These are phyloP conservation scores for Sistotremastrum niveocremeum DNA, from an alignment of 768 basidiomycete species.

Conservation along the genomic window DNA sequence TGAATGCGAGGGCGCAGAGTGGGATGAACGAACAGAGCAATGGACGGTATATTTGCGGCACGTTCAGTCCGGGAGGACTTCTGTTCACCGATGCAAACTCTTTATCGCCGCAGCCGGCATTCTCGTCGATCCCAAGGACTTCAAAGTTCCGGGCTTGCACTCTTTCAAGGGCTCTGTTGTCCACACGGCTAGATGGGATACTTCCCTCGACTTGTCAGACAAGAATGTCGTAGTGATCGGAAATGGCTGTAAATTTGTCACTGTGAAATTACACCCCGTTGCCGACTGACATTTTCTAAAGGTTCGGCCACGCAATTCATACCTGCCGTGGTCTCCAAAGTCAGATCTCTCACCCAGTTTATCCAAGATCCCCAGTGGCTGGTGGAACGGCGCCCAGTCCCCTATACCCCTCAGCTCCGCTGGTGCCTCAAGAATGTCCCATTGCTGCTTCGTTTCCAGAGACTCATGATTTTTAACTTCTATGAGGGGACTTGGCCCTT, in stretches of 20 bases:
- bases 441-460: too few species aligned
- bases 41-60: constrained; percentile 9
- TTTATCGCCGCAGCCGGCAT: constrained; percentile 12
- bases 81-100: constrained; percentile 8
- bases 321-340: constrained; percentile 7
- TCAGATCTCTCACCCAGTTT: constrained; percentile 9
- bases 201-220: constrained; percentile 6
- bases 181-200: constrained; percentile 11
- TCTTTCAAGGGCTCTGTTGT: constrained; percentile 10
- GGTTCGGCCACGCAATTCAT: constrained; percentile 10
- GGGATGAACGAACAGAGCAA: constrained; percentile 4
- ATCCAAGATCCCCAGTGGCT: constrained; percentile 9
- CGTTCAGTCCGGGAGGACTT: constrained; percentile 3
- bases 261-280: neutral
- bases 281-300: neutral
- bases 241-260: constrained; percentile 11
- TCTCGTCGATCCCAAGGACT: constrained; percentile 4
- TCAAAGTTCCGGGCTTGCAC: constrained; percentile 4
- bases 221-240: constrained; percentile 14
- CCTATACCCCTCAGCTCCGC: neutral
- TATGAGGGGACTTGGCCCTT: too few species aligned
- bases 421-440: constrained; percentile 6
- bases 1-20: constrained; percentile 5
- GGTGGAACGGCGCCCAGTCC: constrained; percentile 1
- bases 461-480: too few species aligned